Percentiles rank a stretch among this genome's conserved stretches.
Conservation (phyloP, 805 yeast species). For the Priceomyces medius region DNA sequence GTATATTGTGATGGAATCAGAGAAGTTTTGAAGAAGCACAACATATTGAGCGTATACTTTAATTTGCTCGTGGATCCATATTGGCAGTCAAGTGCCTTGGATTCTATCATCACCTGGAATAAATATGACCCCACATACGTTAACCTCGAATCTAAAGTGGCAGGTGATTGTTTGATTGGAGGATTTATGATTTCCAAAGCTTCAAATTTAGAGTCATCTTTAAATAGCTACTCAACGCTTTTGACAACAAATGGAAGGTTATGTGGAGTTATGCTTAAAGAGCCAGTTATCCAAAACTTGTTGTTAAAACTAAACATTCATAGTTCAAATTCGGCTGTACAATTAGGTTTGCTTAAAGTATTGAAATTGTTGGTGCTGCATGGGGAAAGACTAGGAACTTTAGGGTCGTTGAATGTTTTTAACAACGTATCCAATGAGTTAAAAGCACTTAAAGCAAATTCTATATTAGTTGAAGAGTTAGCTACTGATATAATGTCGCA, state of each 20-base stretch:
- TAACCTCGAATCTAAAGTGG: slow-evolving; percentile 23
- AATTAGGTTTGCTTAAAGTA: slow-evolving; percentile 33
- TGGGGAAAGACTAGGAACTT: slow-evolving; percentile 1
- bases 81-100: slow-evolving; percentile 58
- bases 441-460: slow-evolving; percentile 14
- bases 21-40: slow-evolving; percentile 32
- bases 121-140: slow-evolving; percentile 25
- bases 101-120: slow-evolving; percentile 45
- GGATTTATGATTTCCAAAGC: slow-evolving; percentile 42
- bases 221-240: slow-evolving; percentile 41
- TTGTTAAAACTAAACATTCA: slow-evolving; percentile 26
- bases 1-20: slow-evolving; percentile 47
- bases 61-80: slow-evolving; percentile 48
- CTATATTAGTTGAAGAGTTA: slow-evolving; percentile 39
- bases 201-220: slow-evolving; percentile 43
- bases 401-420: slow-evolving; percentile 1
- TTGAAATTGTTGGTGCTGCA: slow-evolving; percentile 17
- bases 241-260: slow-evolving; percentile 21
- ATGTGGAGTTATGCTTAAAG: slow-evolving; percentile 23
- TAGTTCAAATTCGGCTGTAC: slow-evolving; percentile 36
- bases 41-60: slow-evolving; percentile 39
- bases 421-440: slow-evolving; percentile 7
- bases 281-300: slow-evolving; percentile 27
- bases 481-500: slow-evolving; percentile 23
- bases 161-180: slow-evolving; percentile 29